Percentiles rank a stretch among this genome's conserved stretches.
Conservation (phyloP, 139 green algal species). For the Yamagishiella unicocca region DNA sequence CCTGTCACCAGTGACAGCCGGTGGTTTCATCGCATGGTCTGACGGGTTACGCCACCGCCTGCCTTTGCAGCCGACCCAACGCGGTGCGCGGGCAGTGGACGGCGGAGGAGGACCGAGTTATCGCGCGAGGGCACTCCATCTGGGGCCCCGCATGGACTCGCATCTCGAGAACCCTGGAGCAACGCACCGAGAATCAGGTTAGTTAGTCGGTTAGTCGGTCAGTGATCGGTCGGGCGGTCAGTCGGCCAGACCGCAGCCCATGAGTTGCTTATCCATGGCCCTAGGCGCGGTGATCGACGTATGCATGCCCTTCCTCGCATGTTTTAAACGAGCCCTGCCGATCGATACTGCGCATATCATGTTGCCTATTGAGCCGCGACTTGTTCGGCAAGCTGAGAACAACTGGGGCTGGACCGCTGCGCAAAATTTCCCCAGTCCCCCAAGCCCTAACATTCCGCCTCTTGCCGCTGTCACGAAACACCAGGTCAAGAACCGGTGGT, state of each 20-base stretch:
- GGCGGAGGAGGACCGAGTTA: conserved; percentile 23
- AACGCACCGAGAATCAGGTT: conserved; percentile 20
- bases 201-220: too few species aligned
- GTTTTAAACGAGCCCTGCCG: not conserved
- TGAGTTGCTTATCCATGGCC: not conserved
- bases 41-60: too few species aligned
- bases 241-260: not conserved
- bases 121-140: conserved; percentile 9
- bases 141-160: conserved; percentile 22
- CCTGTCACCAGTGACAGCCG: not conserved
- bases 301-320: not conserved
- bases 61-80: conserved; percentile 14
- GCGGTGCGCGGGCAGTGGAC: conserved; percentile 19
- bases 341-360: not conserved
- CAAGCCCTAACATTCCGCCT: not conserved
- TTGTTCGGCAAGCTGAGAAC: not conserved
- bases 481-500: conserved; percentile 38
- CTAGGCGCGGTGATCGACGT: not conserved
- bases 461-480: not conserved
- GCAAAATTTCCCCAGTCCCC: not conserved
- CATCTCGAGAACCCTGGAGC: conserved; percentile 4
- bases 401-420: not conserved
- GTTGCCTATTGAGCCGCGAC: not conserved
- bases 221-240: too few species aligned
- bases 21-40: too few species aligned